Evolutionary conservation across 2,329 filamentous ascomycete genomes (phyloP), one percentile per base, ranked within the genome.

Genomic region (Nemania bipapillata): DNA sequence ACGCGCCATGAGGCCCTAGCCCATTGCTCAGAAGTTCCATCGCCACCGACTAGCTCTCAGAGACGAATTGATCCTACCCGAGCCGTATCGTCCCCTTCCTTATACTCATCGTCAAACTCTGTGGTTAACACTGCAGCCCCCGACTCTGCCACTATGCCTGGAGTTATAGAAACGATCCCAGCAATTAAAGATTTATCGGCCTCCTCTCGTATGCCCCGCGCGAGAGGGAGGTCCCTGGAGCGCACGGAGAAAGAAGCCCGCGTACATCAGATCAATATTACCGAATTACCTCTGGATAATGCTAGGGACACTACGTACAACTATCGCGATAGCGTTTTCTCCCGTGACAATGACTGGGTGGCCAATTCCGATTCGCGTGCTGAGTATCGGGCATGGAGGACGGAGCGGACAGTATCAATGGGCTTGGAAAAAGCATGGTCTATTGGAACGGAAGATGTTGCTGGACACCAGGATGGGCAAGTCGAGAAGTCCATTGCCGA

Each of bases 401-500:
- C 78, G 11, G 83, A 85, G 3, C 81, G 84, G 56, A 80, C 83
- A 9, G 68, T 81, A 12, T 81, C 81, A 20, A 78, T 80, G 69
- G 84, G 79, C 0, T 80, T 85, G 0, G 88, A 90, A 75, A 90
- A 89, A 76, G 86, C 84, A 20, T 90, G 88, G 88, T 90, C 88
- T 22, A 90, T 90, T 76, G 87, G 86, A 3, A 83, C 85, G 24
- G 83, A 81, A 8, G 83, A 86, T 60, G 78, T 83, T 50, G 78
- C 81, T 28, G 83, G 85, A 62, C 82, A 82, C 52, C 77, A 81
- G 67, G 84, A 87, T 69, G 88, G 88, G 0, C 82, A 88, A 72
- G 88, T 90, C 6, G 88, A 90, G 72, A 87, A 89, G 76, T 89
- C 87, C n/a, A 86, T 90, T 58, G 83, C 86, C 5, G 87, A 90